Evolutionary conservation across 352 stramenopile species (phyloP).

Genomic region (Globisporangium canariense): DNA sequence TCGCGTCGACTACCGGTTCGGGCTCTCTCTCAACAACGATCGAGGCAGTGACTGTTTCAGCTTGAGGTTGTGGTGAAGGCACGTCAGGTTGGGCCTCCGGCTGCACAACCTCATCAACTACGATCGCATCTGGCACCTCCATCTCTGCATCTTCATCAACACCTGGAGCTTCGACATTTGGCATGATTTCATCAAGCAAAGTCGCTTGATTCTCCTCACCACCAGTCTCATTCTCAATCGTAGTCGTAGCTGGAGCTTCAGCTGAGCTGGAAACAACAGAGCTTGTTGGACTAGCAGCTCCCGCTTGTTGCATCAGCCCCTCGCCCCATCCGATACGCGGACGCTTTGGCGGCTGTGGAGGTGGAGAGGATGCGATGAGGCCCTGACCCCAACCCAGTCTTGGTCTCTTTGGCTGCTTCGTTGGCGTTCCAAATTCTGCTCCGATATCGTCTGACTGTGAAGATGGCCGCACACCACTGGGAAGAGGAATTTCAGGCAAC

Average conservation of each 20-base stretch:
- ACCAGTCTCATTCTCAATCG: background rate
- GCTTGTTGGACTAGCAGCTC: constrained; percentile 6
- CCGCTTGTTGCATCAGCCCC: constrained; percentile 49
- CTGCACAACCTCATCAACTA: background rate
- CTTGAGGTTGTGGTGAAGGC: background rate
- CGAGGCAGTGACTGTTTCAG: background rate
- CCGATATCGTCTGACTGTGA: constrained; percentile 16
- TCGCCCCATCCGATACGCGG: constrained; percentile 81
- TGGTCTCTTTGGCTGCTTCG: constrained; percentile 54
- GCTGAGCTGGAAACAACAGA: constrained; percentile 13
- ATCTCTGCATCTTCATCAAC: constrained; percentile 6
- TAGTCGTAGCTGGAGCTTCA: background rate
- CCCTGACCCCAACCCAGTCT: constrained; percentile 82
- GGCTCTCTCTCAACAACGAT: background rate
- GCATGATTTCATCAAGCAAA: constrained; percentile 4
- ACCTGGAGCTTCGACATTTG: background rate
- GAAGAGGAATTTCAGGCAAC: constrained; percentile 65
- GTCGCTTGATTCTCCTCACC: background rate
- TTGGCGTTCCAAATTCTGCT: constrained; percentile 31
- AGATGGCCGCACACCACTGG: constrained; percentile 12
- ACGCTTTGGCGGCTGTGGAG: constrained; percentile 55
- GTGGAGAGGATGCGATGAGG: constrained; percentile 60
- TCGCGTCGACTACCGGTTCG: constrained; percentile 2
- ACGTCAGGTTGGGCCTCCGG: background rate
- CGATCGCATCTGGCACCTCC: background rate